A percentile compares a stretch with the other conserved stretches of the same genome.
Evolutionary conservation across 495 filamentous ascomycete species (phyloP).

Genomic region (Penicillium parvum): DNA sequence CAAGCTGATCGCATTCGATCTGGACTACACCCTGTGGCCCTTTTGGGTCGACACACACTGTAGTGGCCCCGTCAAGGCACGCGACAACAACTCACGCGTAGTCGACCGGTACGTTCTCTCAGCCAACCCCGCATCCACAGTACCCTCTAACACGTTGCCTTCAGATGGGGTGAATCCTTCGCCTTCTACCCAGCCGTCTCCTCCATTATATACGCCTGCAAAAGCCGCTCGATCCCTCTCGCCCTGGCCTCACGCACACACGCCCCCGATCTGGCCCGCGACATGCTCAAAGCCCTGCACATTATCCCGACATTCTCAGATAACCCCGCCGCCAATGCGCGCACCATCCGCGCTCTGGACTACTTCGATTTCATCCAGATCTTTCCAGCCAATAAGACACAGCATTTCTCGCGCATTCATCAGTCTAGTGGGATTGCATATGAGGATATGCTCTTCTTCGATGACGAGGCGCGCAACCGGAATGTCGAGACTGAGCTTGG

Average conservation of each 20-base stretch:
- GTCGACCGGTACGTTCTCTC: slow-evolving; percentile 39
- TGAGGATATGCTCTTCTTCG: slow-evolving; percentile 92
- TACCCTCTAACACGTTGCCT: slow-evolving; percentile 4
- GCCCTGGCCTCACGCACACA: slow-evolving; percentile 80
- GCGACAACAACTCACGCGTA: slow-evolving; percentile 51
- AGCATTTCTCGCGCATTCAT: slow-evolving; percentile 72
- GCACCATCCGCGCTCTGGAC: slow-evolving; percentile 55
- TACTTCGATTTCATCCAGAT: slow-evolving; percentile 85
- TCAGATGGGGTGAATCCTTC: slow-evolving; percentile 68
- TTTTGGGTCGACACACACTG: slow-evolving; percentile 97
- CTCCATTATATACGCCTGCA: slow-evolving; percentile 61
- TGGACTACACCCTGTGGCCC: slow-evolving; percentile 97
- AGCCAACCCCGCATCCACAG: background rate
- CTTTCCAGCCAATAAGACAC: slow-evolving; percentile 80
- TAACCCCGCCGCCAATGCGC: slow-evolving; percentile 34
- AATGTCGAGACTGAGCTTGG: slow-evolving; percentile 79
- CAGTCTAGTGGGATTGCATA: slow-evolving; percentile 59
- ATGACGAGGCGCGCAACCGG: slow-evolving; percentile 83
- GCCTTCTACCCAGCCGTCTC: slow-evolving; percentile 79
- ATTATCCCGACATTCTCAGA: slow-evolving; percentile 51
- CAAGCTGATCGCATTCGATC: slow-evolving; percentile 82
- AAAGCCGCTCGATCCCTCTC: slow-evolving; percentile 54
- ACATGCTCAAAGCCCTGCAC: slow-evolving; percentile 72
- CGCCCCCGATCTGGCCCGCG: slow-evolving; percentile 71
- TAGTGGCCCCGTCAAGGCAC: slow-evolving; percentile 68